These are phyloP conservation scores for Ceratocystis cubensis DNA, from an alignment of 2,329 filamentous ascomycete species.

Conservation along the genomic window DNA sequence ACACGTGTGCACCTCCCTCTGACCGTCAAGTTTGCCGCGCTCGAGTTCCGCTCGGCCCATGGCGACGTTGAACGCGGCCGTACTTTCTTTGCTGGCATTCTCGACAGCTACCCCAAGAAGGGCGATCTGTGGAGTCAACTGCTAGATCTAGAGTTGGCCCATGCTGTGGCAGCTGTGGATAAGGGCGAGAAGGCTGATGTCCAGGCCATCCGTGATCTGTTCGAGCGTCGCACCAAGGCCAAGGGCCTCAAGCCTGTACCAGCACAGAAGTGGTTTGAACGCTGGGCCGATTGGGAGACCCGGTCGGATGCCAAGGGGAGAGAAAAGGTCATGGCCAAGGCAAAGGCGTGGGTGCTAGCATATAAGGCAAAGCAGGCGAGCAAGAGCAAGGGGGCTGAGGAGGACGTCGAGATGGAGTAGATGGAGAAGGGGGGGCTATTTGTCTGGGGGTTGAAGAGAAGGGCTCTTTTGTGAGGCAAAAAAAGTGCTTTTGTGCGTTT, in stretches of 20 bases:
- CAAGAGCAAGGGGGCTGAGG: constrained; percentile 20
- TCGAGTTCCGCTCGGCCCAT: constrained; percentile 76
- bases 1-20: constrained; percentile 51
- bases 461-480: neutral
- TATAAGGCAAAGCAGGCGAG: constrained; percentile 36
- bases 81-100: constrained; percentile 82
- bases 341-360: constrained; percentile 45
- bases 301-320: constrained; percentile 54
- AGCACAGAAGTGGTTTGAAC: constrained; percentile 78
- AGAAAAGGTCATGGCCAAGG: constrained; percentile 54
- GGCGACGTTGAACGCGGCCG: constrained; percentile 83
- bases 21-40: constrained; percentile 75
- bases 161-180: constrained; percentile 41
- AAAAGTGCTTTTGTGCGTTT: constrained; percentile 2
- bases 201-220: constrained; percentile 58
- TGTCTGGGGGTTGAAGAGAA: neutral
- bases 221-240: constrained; percentile 61
- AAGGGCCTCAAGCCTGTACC: constrained; percentile 67
- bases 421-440: constrained; percentile 1
- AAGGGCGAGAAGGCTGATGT: constrained; percentile 42
- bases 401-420: constrained; percentile 15
- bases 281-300: constrained; percentile 84
- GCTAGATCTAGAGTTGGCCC: constrained; percentile 67
- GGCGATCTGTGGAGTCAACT: constrained; percentile 89
- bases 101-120: constrained; percentile 76